Percentiles rank a stretch among this genome's conserved stretches.
phyloP scores from a whole-genome alignment of 305 asterid genomes.

The Ruellia speciosa region DNA sequence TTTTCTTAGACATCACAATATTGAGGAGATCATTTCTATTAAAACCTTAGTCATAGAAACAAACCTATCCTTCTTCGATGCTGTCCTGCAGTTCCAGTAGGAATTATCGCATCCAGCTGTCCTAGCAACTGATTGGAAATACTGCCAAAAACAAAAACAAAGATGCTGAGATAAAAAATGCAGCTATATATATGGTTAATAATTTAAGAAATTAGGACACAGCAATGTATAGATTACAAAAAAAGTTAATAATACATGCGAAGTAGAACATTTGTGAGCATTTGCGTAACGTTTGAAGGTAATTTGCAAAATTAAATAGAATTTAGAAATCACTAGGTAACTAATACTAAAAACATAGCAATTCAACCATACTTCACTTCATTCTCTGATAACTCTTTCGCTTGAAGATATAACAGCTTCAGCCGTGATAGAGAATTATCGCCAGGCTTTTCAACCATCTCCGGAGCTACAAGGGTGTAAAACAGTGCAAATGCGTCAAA shows the following conservation, averaged over 20 bases:
- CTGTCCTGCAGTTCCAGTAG: constrained; percentile 26
- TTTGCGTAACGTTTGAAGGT: background rate
- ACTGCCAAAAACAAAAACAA: constrained; percentile 18
- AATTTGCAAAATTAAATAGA: background rate
- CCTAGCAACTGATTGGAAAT: constrained; percentile 30
- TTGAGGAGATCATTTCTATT: background rate
- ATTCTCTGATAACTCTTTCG: constrained; percentile 61
- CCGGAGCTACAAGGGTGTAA: constrained; percentile 41
- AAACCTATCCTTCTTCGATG: constrained; percentile 14
- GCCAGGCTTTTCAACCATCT: constrained; percentile 62
- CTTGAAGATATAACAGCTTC: constrained; percentile 48
- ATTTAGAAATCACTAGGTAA: too few relatives aligned
- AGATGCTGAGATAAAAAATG: constrained; percentile 13
- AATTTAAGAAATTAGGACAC: background rate
- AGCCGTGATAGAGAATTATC: constrained; percentile 53
- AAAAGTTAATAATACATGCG: background rate
- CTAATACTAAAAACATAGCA: background rate
- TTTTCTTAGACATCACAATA: too few relatives aligned
- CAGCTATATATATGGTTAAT: background rate
- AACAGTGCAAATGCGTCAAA: background rate
- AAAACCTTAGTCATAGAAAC: constrained; percentile 26
- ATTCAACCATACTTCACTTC: constrained; percentile 46
- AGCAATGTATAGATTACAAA: background rate
- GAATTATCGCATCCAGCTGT: constrained; percentile 66
- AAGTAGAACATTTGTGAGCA: background rate